Percentiles rank a stretch among this genome's conserved stretches.
phyloP scores from a whole-genome alignment of 345 rosid genomes.

The Ricinus communis region DNA sequence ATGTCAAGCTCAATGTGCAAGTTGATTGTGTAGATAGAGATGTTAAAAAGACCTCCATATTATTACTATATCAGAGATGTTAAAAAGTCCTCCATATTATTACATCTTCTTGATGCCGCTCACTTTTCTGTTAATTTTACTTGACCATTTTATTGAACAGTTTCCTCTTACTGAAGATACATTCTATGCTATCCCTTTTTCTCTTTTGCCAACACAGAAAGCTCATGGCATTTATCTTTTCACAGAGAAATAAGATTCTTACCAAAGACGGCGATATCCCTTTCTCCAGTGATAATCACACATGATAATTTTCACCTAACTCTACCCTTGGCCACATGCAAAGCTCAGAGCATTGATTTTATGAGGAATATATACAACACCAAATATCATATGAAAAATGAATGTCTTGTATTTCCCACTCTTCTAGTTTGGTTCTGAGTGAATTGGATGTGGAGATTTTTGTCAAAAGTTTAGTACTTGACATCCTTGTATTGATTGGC shows the following conservation, averaged over 20 bases:
- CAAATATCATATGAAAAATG: background rate
- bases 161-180: background rate
- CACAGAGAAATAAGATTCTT: background rate
- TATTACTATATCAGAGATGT: background rate
- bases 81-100: background rate
- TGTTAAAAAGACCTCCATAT: background rate
- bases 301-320: background rate
- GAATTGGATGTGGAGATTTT: too few relatives aligned
- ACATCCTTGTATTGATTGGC: background rate
- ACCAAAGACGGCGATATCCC: background rate
- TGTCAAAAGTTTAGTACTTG: background rate
- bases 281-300: background rate
- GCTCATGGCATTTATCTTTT: background rate
- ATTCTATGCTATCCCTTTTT: background rate
- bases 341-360: background rate
- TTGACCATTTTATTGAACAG: background rate
- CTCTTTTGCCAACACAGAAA: background rate
- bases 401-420: background rate
- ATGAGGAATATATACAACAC: background rate
- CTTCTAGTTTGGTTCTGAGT: too few relatives aligned
- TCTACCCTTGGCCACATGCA: background rate
- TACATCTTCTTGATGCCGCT: background rate
- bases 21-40: background rate
- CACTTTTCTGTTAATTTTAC: background rate
- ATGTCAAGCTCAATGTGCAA: background rate